Base-by-base conservation (phyloP, 345 rosid genomes). In the Leavenworthia alabamica region DNA sequence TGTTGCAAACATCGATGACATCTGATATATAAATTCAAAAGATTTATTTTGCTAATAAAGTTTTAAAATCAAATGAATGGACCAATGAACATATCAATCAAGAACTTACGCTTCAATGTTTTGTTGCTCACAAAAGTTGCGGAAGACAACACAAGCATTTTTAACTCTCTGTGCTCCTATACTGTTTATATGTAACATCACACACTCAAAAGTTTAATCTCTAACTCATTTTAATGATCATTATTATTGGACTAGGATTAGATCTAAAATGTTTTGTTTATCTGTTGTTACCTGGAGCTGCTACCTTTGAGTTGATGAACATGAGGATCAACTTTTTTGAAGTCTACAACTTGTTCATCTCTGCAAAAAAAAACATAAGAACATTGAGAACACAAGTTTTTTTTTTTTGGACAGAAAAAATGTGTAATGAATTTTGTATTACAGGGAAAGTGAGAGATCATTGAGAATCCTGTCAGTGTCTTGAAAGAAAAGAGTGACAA, bases 281-380 rank as follows among this genome's bases (percentile, higher is more conserved):
- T 7, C 51, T 44, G 26, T 31, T 60, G 7, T 51, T 77, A 92
- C 97, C 98, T 92, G 54, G 98, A 83, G 64, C 98, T 92, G 77
- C 98, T 92, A 64, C 98, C 98, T 79, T 92, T 92, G 67, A 86
- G 78, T 73, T 92, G 98, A 78, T 92, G 98, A 46, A 86, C 96
- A 85, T 83, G 81, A 1, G 90, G 81, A 74, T 92, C 96, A 57
- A 89, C 86, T 68, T 68, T 83, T 73, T 79, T 89, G 83, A 92
- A 86, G 78, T 92, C 95, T 36, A 86, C 80, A 71, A 53, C 75
- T 73, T 68, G 91, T 73, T 86, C 91, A 52, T 79, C 89, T 47
- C 98, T 92, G 22, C 22, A 20, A 20, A 45, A 2, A 45, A 42
- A 70, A 62, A 3, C 29, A 57, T 6, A 44, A 23, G 4, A 17